These are phyloP conservation scores for Pugionium dolabratum DNA, from an alignment of 345 rosid genomes.

Conservation along the genomic window DNA sequence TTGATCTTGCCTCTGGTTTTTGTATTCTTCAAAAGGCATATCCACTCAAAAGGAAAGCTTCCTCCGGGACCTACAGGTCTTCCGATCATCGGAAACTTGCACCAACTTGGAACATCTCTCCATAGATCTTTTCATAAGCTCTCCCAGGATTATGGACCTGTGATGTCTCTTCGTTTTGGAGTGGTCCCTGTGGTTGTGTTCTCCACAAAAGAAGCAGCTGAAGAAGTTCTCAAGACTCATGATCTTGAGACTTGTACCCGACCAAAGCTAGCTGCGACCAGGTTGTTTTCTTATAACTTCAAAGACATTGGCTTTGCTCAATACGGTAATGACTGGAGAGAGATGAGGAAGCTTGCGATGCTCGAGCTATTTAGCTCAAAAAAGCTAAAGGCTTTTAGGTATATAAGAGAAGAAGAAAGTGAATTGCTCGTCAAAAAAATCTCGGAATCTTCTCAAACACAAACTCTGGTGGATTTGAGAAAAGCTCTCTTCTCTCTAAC, in stretches of 20 bases:
- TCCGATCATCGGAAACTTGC: conserved; percentile 51
- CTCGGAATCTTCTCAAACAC: conserved; percentile 29
- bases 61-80: conserved; percentile 47
- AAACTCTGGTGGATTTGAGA: conserved; percentile 36
- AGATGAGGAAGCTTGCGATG: conserved; percentile 42
- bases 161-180: conserved; percentile 49
- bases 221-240: conserved; percentile 43
- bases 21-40: conserved; percentile 11
- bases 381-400: conserved; percentile 42
- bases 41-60: conserved; percentile 28
- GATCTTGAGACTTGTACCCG: conserved; percentile 47
- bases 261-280: conserved; percentile 28
- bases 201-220: conserved; percentile 51
- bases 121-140: conserved; percentile 41
- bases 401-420: conserved; percentile 46
- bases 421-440: conserved; percentile 33
- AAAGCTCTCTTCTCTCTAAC: conserved; percentile 34
- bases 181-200: conserved; percentile 45
- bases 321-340: conserved; percentile 46
- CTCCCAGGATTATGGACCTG: conserved; percentile 50
- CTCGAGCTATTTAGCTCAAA: conserved; percentile 47
- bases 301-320: conserved; percentile 46
- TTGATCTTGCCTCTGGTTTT: conserved; percentile 24
- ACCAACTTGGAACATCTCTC: conserved; percentile 45
- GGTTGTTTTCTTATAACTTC: conserved; percentile 39